Evolutionary conservation across 805 yeast species (phyloP).

Genomic region (Lachancea nothofagi): DNA sequence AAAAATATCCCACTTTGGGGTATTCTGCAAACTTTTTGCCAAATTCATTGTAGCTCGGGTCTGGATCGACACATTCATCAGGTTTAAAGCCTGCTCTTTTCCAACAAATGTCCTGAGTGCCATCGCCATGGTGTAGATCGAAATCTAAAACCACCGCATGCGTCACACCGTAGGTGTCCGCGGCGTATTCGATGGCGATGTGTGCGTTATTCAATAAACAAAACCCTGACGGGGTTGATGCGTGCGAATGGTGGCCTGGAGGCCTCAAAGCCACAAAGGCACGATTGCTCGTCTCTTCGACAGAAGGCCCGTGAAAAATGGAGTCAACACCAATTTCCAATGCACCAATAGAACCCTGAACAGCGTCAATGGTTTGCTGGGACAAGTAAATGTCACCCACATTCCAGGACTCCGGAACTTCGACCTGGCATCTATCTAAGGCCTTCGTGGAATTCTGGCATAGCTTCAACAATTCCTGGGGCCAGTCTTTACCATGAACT

Average conservation of each 20-base stretch:
- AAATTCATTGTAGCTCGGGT: constrained; percentile 41
- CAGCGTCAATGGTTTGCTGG: constrained; percentile 58
- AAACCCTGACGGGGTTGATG: constrained; percentile 79
- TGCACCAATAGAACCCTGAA: constrained; percentile 74
- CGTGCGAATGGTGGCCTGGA: constrained; percentile 85
- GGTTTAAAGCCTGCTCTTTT: constrained; percentile 47
- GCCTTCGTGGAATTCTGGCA: constrained; percentile 56
- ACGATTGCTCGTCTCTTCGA: constrained; percentile 34
- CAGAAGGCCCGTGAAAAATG: constrained; percentile 36
- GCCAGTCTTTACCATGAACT: constrained; percentile 77
- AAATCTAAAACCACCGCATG: constrained; percentile 80
- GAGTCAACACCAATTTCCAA: constrained; percentile 65
- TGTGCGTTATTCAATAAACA: constrained; percentile 79
- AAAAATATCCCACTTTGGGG: constrained; percentile 75
- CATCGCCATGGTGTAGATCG: constrained; percentile 87
- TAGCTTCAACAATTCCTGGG: constrained; percentile 48
- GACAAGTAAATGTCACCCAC: constrained; percentile 75
- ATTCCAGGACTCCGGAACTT: constrained; percentile 79
- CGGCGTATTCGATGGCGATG: constrained; percentile 73
- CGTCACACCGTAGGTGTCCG: constrained; percentile 53
- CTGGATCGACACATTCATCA: constrained; percentile 31
- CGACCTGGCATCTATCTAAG: constrained; percentile 49
- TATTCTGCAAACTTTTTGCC: constrained; percentile 37
- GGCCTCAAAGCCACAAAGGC: constrained; percentile 71
- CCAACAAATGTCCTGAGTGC: constrained; percentile 83